Conservation (phyloP, 1,284 basidiomycete genomes). For the Anthracocystis panici-leucophaei region DNA sequence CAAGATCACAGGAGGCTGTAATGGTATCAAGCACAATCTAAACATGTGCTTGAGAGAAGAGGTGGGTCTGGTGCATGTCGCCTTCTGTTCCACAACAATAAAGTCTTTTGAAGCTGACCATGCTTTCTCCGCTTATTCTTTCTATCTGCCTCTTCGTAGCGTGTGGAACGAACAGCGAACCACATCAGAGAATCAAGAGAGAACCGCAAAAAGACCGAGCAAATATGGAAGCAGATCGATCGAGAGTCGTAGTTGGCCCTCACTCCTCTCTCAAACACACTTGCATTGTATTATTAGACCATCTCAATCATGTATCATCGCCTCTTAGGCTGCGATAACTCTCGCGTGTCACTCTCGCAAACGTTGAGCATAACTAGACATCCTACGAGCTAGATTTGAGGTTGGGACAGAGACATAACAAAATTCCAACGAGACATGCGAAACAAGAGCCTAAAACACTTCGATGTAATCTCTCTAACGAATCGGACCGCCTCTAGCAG, state of each 20-base stretch:
- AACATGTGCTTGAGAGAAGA: slow-evolving; percentile 57
- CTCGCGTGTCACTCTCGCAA: neutral
- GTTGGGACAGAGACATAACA: neutral
- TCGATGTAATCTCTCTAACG: slow-evolving; percentile 8
- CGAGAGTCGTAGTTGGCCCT: slow-evolving; percentile 25
- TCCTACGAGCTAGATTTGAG: neutral
- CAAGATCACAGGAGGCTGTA: slow-evolving; percentile 57
- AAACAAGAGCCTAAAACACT: slow-evolving; percentile 2
- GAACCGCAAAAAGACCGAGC: slow-evolving; percentile 46
- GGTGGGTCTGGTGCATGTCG: slow-evolving; percentile 23
- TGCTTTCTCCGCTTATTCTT: neutral
- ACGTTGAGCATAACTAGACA: too few relatives aligned
- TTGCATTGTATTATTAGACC: slow-evolving; percentile 8
- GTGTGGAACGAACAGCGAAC: slow-evolving; percentile 40
- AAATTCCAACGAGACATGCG: neutral
- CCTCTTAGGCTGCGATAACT: too few relatives aligned
- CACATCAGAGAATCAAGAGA: slow-evolving; percentile 41
- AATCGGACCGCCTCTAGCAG: slow-evolving; percentile 41
- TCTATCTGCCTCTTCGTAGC: slow-evolving; percentile 5
- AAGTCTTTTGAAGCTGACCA: neutral
- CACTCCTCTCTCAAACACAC: neutral
- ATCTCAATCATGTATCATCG: slow-evolving; percentile 16
- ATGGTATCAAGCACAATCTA: slow-evolving; percentile 57
- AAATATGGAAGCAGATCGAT: slow-evolving; percentile 54
- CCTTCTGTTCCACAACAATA: too few relatives aligned